phyloP scores from a whole-genome alignment of 2,329 filamentous ascomycete genomes.

The Aspergillus sp. region DNA sequence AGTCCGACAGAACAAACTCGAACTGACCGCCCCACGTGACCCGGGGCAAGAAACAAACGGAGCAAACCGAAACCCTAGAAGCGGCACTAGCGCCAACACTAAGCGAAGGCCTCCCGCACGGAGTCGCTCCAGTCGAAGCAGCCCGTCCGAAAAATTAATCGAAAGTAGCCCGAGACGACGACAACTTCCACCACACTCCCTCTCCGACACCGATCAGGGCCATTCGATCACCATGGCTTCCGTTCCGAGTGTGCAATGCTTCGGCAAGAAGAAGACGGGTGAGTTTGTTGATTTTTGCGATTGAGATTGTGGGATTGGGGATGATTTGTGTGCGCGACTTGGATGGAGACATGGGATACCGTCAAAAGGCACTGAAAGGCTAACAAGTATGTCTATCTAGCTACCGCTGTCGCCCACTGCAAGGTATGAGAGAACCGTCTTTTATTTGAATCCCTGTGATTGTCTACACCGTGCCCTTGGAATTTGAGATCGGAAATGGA shows the following conservation, averaged over 20 bases:
- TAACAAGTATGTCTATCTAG: constrained; percentile 47
- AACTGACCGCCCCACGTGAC: constrained; percentile 27
- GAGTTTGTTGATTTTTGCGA: constrained; percentile 25
- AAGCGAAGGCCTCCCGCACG: constrained; percentile 45
- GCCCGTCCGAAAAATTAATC: constrained; percentile 8
- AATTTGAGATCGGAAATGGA: neutral
- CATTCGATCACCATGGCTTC: constrained; percentile 67
- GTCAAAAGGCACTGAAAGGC: constrained; percentile 3
- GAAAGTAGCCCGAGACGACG: constrained; percentile 33
- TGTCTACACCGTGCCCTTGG: neutral
- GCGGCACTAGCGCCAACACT: constrained; percentile 33
- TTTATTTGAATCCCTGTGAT: constrained; percentile 10
- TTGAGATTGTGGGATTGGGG: neutral
- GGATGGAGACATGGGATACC: neutral
- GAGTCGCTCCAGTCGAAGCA: constrained; percentile 21
- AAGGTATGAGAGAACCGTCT: constrained; percentile 60
- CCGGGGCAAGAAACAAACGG: neutral
- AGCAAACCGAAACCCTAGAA: constrained; percentile 21
- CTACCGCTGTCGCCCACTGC: constrained; percentile 87
- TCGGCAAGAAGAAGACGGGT: constrained; percentile 95
- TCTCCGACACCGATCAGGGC: constrained; percentile 40
- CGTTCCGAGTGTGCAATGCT: constrained; percentile 88
- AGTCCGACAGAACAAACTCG: neutral
- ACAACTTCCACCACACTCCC: constrained; percentile 38
- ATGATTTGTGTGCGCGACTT: neutral